A percentile compares a stretch with the other conserved stretches of the same genome.
Conservation (phyloP, 1,284 basidiomycete genomes). For the Cerioporus squamosus region DNA sequence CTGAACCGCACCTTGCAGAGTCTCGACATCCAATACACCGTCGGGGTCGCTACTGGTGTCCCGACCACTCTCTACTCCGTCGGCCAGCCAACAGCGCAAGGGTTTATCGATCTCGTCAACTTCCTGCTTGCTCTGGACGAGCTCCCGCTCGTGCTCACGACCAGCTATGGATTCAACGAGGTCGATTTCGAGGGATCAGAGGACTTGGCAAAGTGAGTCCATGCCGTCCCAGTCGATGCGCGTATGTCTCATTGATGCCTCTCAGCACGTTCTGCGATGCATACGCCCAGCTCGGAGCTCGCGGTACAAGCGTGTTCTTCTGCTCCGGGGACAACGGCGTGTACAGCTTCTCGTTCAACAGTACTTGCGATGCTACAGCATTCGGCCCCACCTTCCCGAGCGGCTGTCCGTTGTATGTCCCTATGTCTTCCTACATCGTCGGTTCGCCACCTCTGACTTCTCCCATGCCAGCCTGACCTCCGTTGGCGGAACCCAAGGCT, state of each 20-base stretch:
- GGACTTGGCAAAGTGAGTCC: conserved; percentile 55
- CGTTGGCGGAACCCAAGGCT: conserved; percentile 54
- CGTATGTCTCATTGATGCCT: neutral
- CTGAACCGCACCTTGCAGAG: conserved; percentile 39
- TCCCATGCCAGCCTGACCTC: conserved; percentile 52
- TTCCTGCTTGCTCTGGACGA: conserved; percentile 29
- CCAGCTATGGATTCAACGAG: conserved; percentile 58
- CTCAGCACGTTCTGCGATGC: conserved; percentile 16
- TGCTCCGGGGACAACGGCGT: conserved; percentile 52
- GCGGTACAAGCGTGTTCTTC: conserved; percentile 64
- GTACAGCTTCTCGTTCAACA: conserved; percentile 56
- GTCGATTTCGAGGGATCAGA: conserved; percentile 35
- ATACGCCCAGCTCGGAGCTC: conserved; percentile 50
- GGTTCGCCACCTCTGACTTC: conserved; percentile 37
- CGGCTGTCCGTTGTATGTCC: conserved; percentile 46
- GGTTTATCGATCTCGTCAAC: conserved; percentile 36
- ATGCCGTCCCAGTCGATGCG: no score
- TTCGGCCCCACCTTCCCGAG: conserved; percentile 75
- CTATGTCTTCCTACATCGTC: no score
- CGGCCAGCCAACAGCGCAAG: conserved; percentile 17
- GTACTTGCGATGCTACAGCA: conserved; percentile 27
- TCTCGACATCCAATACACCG: conserved; percentile 67
- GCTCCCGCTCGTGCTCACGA: conserved; percentile 37
- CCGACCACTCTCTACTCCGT: conserved; percentile 19
- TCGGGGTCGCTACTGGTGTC: conserved; percentile 57